Evolutionary conservation across 1,284 basidiomycete species (phyloP).

Genomic region (Leucoagaricus sp.): DNA sequence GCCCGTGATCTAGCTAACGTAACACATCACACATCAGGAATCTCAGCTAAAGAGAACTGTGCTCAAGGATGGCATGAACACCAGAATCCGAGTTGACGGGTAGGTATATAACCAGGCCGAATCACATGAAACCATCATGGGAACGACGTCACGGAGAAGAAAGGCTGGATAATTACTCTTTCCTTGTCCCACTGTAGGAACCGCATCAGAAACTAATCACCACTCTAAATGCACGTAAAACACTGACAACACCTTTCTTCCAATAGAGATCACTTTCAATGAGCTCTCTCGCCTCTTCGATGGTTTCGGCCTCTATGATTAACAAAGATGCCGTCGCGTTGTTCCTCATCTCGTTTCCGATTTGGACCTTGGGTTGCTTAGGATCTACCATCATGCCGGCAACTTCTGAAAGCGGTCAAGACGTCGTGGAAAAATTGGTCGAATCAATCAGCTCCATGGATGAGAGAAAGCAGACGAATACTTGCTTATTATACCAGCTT

Average conservation of each 20-base stretch:
- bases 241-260: slow-evolving; percentile 52
- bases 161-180: slow-evolving; percentile 12
- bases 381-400: slow-evolving; percentile 14
- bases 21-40: not conserved
- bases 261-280: slow-evolving; percentile 59
- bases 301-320: slow-evolving; percentile 47
- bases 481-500: slow-evolving; percentile 9
- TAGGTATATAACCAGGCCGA: not conserved
- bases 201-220: slow-evolving; percentile 8
- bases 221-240: not conserved
- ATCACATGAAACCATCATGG: slow-evolving; percentile 2
- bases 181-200: slow-evolving; percentile 15
- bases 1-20: not conserved
- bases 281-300: slow-evolving; percentile 47
- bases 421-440: not conserved
- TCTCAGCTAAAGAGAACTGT: no score
- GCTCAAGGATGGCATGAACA: no score
- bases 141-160: slow-evolving; percentile 14
- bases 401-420: not conserved
- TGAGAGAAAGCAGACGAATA: not conserved
- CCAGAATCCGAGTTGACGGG: not conserved
- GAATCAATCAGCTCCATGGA: not conserved
- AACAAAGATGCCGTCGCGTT: slow-evolving; percentile 53
- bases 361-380: slow-evolving; percentile 4
- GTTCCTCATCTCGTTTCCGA: not conserved